Evolutionary conservation across 2,329 filamentous ascomycete genomes (phyloP), one percentile per base, ranked within the genome.

Genomic region (Fusarium udum): DNA sequence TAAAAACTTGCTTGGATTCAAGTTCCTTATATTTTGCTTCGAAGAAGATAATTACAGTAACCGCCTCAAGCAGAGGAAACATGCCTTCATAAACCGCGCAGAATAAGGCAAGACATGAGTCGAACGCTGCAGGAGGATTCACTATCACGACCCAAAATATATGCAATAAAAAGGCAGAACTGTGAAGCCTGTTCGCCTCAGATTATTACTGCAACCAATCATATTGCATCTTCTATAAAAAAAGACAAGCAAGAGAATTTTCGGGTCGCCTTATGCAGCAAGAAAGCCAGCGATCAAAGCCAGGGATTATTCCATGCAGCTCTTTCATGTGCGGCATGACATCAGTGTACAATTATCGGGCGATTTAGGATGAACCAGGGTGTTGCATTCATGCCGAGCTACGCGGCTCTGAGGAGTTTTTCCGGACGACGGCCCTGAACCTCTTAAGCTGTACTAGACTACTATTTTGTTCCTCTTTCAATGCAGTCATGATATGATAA

Each of bases 101-200:
- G 57, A 31, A 48, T 36, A 46, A 45, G 22, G 32, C 46, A 48
- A 43, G 24, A 15, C 64, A 69, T 69, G 67, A 69, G 64, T 69
- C 67, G 40, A 42, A 43, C 40, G 26, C 28, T 63, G 56, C 67
- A 69, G 65, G 56, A 69, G 59, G 51, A 69, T 63, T 64, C 58
- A 69, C 58, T 37, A 42, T 69, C 58, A 59, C n/a, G 48, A 34
- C 48, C 48, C 48, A 52, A 52, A 52, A 34, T 52, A 52, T 52
- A 52, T 52, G 48, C 48, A 51, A 51, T 51, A 34, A 51, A 51
- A 24, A 24, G 48, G 31, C 48, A 36, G 49, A 52, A 52, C 48
- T 51, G 49, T 20, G 49, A 52, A 34, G 18, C 49, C 31, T 52
- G 46, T 49, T 52, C n/a, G 49, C 49, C 49, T 36, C n/a, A 52